Conservation (phyloP, 192 early-diverging fungal species). For the Chytriomyces confervae region DNA sequence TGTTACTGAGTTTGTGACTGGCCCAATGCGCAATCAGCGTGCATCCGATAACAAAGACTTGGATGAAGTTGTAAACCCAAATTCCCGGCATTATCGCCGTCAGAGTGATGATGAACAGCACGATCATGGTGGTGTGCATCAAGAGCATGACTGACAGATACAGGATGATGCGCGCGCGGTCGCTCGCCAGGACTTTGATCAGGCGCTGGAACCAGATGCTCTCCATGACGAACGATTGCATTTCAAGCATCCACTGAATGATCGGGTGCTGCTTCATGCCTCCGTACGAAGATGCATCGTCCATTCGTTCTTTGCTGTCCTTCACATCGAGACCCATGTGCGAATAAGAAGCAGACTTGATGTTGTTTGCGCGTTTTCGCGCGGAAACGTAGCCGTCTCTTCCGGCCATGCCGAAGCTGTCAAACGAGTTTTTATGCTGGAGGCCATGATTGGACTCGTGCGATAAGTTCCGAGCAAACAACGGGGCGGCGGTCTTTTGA, state of each 20-base stretch:
- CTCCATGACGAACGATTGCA: not conserved
- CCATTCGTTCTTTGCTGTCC: not conserved
- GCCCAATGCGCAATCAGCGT: slow-evolving; percentile 12
- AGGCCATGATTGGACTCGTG: not conserved
- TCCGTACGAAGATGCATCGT: not conserved
- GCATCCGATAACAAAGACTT: slow-evolving; percentile 16
- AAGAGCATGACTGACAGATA: slow-evolving; percentile 8
- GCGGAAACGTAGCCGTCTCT: not conserved
- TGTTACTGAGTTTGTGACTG: not conserved
- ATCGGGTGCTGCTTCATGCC: slow-evolving; percentile 14
- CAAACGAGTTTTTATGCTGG: not conserved
- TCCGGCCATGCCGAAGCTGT: not conserved
- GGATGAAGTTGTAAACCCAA: slow-evolving; percentile 31
- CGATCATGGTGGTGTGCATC: slow-evolving; percentile 2
- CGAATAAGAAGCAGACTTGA: not conserved
- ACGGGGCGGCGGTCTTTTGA: too few species aligned
- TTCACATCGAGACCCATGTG: not conserved
- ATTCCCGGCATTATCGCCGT: slow-evolving; percentile 19
- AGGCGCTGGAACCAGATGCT: not conserved
- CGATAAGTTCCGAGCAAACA: not conserved
- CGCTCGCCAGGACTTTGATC: not conserved
- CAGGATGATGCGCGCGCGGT: slow-evolving; percentile 1
- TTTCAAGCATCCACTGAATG: slow-evolving; percentile 12
- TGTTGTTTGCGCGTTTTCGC: not conserved
- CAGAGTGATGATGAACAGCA: slow-evolving; percentile 5